Evolutionary conservation across 179 eudicot genomes (phyloP), one percentile per base, ranked within the genome.

Genomic region (Monotropa hypopitys): DNA sequence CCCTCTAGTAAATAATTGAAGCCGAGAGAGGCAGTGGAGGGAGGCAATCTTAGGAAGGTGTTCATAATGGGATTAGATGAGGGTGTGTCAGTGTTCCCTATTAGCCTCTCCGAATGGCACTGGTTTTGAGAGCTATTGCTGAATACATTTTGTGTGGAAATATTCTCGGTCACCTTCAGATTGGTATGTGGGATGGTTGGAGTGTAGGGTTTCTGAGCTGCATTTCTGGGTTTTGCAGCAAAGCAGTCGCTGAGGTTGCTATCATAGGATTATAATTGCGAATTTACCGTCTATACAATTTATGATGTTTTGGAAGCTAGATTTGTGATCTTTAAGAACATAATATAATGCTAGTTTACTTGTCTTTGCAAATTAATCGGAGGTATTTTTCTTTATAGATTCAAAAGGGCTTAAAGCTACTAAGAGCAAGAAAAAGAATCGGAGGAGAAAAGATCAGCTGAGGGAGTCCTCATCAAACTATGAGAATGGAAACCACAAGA

Each of bases 401-500:
- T 82, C 90, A 5, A 90, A 87, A 85, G 86, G 84, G 21, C 81
- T 82, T 42, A 83, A 84, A 82, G 63, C 84, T 73, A 38, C 83
- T 46, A 90, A 87, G 81, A 84, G 73, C 71, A 91, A 88, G 84
- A 91, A 88, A 89, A 91, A 88, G 79, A 90, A 86, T 70, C 87
- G 94, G 28, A 85, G 88, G 78, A 87, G 88, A 71, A 91, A 90
- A 81, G 84, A 87, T 67, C 88, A 87, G n/a, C 53, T 67, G 18
- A 84, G 83, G 73, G 80, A 40, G 42, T 63, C 81, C 23, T 84
- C 84, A 54, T 80, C 87, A 15, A 77, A 78, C 73, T 81, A 81
- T 70, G 88, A 74, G 71, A 84, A 78, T 78, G 89, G 83, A 71
- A 83, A 83, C 77, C 81, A 73, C 79, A 77, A 69, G 43, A 73